These are phyloP conservation scores for Picochlorum costavermella DNA, from an alignment of 139 green algal species.

Conservation along the genomic window DNA sequence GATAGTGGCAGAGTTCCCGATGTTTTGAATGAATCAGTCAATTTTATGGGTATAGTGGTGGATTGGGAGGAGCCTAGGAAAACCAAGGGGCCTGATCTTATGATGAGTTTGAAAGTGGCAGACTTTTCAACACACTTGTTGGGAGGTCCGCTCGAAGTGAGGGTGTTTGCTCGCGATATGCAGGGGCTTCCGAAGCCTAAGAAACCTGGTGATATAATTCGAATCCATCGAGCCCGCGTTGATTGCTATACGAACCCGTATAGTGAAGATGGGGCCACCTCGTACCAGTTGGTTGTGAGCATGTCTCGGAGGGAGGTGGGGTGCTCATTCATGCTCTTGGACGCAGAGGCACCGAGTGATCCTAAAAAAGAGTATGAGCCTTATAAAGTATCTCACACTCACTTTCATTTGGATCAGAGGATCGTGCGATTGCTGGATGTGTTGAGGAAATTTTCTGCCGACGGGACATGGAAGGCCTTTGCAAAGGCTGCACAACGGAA, in stretches of 20 bases:
- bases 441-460: slow-evolving; percentile 14
- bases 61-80: slow-evolving; percentile 27
- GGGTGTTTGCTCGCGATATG: slow-evolving; percentile 20
- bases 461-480: background rate
- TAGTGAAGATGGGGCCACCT: background rate
- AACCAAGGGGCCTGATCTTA: slow-evolving; percentile 29
- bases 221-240: slow-evolving; percentile 28
- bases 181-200: slow-evolving; percentile 13
- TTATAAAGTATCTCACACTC: slow-evolving; percentile 23
- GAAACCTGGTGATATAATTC: slow-evolving; percentile 34
- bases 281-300: background rate
- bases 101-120: slow-evolving; percentile 32
- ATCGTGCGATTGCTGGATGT: slow-evolving; percentile 12
- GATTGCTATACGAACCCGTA: slow-evolving; percentile 19
- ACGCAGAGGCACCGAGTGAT: background rate
- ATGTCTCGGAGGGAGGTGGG: background rate
- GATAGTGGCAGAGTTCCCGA: background rate
- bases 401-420: slow-evolving; percentile 14
- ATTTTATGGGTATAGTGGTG: background rate
- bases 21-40: background rate
- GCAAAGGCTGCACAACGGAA: background rate
- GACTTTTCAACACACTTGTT: slow-evolving; percentile 11
- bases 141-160: slow-evolving; percentile 21
- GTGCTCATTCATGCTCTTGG: background rate
- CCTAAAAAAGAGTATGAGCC: background rate